Base-by-base conservation (phyloP, 352 stramenopile species). In the Elongisporangium anandrum region DNA sequence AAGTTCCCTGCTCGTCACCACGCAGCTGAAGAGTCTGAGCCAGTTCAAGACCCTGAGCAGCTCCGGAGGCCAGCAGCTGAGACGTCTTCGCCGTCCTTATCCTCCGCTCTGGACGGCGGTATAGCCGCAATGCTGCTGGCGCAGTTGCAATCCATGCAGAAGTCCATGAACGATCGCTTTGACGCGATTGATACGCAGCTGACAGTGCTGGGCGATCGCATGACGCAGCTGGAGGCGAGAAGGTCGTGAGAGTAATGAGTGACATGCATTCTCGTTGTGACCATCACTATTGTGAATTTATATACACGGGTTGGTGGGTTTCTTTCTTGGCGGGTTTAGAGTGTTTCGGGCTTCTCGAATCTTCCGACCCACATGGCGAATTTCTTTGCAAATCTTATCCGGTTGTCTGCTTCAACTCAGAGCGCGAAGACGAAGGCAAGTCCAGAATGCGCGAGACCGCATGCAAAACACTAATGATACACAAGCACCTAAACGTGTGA, bases 151-250 rank as follows among this genome's bases (percentile, higher is more conserved):
- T 54, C 67, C 4, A 63, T 88, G 57, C 79, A 85, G 52, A 69
- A 50, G 52, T 64, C 80, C 21, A 52, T 88, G 61, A 74, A 80
- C 57, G 39, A 61, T n/a, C 79, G 79, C 57, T 87, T 88, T 26
- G 76, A 88, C 54, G 23, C 52, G 26, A 66, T 87, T 22, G 69
- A 87, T 57, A 49, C 69, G n/a, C 68, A 70, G 22, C 50, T 88
- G 57, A n/a, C 57, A 64, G 51, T 66, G 72, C 54, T 88, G 24
- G 20, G 38, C 3, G 23, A n/a, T 3, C 72, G 79, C 17, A 52
- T 88, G 13, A 56, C 70, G 26, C 72, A 72, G 10, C 59, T 86
- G 62, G 75, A 88, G 64, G 59, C 57, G 24, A 66, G 61, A 12
- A 54, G 29, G 45, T 50, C 53, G 54, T 17, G 24, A 22, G 3